Evolutionary conservation across 225 moss, liverwort and hornwort species (phyloP).

Genomic region (Polytrichum formosum): DNA sequence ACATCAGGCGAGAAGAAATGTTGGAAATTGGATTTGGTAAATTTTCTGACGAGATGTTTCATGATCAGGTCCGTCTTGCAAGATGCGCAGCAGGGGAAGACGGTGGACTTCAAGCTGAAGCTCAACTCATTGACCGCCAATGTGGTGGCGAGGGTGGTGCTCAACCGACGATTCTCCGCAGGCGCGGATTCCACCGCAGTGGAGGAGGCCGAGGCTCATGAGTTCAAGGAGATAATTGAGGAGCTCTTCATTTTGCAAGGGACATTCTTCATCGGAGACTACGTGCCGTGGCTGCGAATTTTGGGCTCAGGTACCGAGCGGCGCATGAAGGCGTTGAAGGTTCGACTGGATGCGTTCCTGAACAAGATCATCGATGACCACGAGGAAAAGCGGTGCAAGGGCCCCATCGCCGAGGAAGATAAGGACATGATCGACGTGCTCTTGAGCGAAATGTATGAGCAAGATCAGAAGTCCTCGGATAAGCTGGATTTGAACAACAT

Average conservation of each 20-base stretch:
- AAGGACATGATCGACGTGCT: conserved; percentile 43
- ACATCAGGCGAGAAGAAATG: not conserved
- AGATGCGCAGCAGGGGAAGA: conserved; percentile 19
- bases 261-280: conserved; percentile 26
- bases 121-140: conserved; percentile 20
- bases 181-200: not conserved
- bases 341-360: conserved; percentile 20
- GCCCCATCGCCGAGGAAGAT: conserved; percentile 21
- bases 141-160: conserved; percentile 23
- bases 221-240: conserved; percentile 19
- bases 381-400: conserved; percentile 20
- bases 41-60: no score
- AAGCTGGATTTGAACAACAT: conserved; percentile 20
- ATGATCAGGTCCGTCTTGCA: conserved; percentile 19
- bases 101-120: conserved; percentile 24
- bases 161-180: conserved; percentile 22
- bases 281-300: conserved; percentile 24
- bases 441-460: conserved; percentile 15
- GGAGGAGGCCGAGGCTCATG: conserved; percentile 5
- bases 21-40: no score
- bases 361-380: conserved; percentile 20
- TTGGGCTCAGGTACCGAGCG: conserved; percentile 32
- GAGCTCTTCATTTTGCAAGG: conserved; percentile 26
- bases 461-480: not conserved
- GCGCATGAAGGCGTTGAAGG: conserved; percentile 30